A percentile compares a stretch with the other conserved stretches of the same genome.
Evolutionary conservation across 352 stramenopile species (phyloP).

Genomic region (Saprolegnia diclina): DNA sequence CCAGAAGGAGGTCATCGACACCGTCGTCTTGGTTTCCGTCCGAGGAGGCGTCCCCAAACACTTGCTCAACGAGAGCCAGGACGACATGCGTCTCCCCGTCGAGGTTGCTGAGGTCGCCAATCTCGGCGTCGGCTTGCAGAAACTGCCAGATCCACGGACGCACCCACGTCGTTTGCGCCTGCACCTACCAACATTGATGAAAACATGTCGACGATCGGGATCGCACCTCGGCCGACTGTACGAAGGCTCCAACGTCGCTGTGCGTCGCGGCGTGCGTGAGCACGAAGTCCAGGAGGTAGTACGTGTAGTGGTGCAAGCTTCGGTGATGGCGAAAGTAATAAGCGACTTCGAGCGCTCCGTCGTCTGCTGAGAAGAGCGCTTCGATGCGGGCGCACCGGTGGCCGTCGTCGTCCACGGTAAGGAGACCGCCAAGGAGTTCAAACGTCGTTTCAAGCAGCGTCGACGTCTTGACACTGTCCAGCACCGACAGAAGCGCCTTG

Average conservation of each 20-base stretch:
- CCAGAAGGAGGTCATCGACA: neutral
- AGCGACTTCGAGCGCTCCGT: conserved; percentile 51
- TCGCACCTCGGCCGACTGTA: neutral
- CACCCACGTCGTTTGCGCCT: conserved; percentile 13
- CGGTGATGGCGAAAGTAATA: conserved; percentile 56
- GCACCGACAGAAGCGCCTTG: conserved; percentile 37
- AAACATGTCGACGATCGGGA: neutral
- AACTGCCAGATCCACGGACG: conserved; percentile 19
- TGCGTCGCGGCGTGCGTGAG: conserved; percentile 24
- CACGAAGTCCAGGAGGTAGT: conserved; percentile 50
- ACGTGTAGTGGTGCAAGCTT: conserved; percentile 41
- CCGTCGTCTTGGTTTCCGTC: conserved; percentile 3
- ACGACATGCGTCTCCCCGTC: conserved; percentile 9
- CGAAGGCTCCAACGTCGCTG: neutral
- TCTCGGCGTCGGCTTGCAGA: neutral
- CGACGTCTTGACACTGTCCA: conserved; percentile 57
- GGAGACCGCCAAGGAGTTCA: conserved; percentile 35
- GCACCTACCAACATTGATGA: neutral
- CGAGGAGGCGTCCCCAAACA: neutral
- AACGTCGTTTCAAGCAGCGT: conserved; percentile 43
- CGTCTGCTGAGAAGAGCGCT: conserved; percentile 53
- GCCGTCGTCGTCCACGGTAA: conserved; percentile 32
- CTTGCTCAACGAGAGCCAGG: conserved; percentile 14
- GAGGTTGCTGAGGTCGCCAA: neutral
- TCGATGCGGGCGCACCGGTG: conserved; percentile 1